A percentile compares a stretch with the other conserved stretches of the same genome.
phyloP scores from a whole-genome alignment of 129 eudicot species.

The Tagetes erecta region DNA sequence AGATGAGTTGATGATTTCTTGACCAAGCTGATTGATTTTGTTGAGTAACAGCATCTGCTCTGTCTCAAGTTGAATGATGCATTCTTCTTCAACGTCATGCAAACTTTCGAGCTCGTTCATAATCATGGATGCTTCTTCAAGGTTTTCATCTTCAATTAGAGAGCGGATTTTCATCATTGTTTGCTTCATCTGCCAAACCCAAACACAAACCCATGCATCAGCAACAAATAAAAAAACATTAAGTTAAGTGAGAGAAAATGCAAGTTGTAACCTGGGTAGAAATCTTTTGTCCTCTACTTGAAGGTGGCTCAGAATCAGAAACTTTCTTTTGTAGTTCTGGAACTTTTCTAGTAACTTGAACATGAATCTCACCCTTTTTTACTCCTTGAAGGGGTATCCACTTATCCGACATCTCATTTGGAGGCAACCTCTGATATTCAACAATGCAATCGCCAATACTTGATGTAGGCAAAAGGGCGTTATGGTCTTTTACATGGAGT shows the following conservation, averaged over 20 bases:
- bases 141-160: constrained; percentile 50
- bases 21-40: constrained; percentile 89
- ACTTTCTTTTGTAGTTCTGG: constrained; percentile 60
- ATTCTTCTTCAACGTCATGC: constrained; percentile 69
- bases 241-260: neutral
- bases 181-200: constrained; percentile 52
- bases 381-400: constrained; percentile 99
- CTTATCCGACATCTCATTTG: constrained; percentile 77
- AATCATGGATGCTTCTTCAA: constrained; percentile 53
- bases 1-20: constrained; percentile 76
- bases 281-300: constrained; percentile 52
- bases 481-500: constrained; percentile 86
- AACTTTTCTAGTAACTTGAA: constrained; percentile 75
- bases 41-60: constrained; percentile 73
- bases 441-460: constrained; percentile 93
- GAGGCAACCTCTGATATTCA: constrained; percentile 82
- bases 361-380: constrained; percentile 88
- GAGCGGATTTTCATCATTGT: constrained; percentile 68
- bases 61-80: constrained; percentile 78
- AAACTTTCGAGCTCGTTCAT: constrained; percentile 78
- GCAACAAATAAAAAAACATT: neutral
- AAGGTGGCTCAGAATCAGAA: constrained; percentile 58
- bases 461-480: constrained; percentile 73
- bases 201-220: neutral
- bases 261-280: constrained; percentile 58